Conservation (phyloP, 306 rosid genomes). For the Pyrus communis region DNA sequence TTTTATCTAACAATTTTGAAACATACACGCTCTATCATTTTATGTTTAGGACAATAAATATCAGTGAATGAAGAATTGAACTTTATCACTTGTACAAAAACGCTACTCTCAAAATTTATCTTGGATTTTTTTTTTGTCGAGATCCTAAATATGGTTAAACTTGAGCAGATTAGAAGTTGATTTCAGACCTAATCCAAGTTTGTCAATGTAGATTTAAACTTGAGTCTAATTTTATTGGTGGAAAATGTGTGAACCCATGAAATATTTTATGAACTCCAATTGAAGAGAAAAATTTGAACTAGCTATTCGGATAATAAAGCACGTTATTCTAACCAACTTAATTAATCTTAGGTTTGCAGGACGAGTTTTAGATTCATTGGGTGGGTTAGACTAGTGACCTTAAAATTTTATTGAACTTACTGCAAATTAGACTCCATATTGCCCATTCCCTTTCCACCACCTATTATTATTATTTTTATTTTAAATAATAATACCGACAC, state of each 20-base stretch:
- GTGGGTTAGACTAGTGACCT: too few species aligned
- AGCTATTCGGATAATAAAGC: fast-evolving
- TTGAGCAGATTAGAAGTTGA: background rate
- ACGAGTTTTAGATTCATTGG: too few species aligned
- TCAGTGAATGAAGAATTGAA: fast-evolving
- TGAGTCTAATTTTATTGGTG: background rate
- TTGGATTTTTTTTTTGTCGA: background rate
- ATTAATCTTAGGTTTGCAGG: fast-evolving
- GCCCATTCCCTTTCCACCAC: too few species aligned
- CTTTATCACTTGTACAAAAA: too few species aligned
- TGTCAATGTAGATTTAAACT: background rate
- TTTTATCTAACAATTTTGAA: background rate
- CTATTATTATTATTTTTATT: background rate
- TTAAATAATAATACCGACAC: background rate
- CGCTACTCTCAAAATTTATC: background rate
- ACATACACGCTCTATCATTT: too few species aligned
- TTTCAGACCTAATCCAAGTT: background rate
- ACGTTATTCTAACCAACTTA: too few species aligned
- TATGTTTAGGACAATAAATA: fast-evolving
- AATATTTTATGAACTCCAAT: too few species aligned
- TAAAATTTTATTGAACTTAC: too few species aligned
- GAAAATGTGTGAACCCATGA: background rate
- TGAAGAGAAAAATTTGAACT: too few species aligned
- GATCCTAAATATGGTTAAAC: background rate
- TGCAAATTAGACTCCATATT: too few species aligned